A percentile compares a stretch with the other conserved stretches of the same genome.
Evolutionary conservation across 306 rosid species (phyloP).

Genomic region (Hylodesmum podocarpum): DNA sequence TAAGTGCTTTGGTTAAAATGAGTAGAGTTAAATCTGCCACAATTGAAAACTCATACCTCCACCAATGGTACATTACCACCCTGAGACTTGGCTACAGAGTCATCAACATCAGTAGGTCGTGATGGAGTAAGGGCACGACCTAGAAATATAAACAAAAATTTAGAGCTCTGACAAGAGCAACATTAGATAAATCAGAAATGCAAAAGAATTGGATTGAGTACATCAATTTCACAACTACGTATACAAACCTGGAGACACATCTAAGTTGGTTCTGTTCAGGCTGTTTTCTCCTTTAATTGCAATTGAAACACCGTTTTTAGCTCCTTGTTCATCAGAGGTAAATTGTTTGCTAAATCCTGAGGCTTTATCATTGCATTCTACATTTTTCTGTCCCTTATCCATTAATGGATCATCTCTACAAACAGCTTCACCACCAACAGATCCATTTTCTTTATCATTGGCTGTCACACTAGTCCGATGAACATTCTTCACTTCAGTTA

Average conservation of each 20-base stretch:
- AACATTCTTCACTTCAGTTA: constrained; percentile 49
- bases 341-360: constrained; percentile 48
- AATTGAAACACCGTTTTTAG: constrained; percentile 39
- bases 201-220: constrained; percentile 5
- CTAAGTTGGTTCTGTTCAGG: constrained; percentile 52
- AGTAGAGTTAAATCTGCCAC: constrained; percentile 7
- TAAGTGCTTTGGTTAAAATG: background rate
- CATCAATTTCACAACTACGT: background rate
- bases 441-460: constrained; percentile 63
- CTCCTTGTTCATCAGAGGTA: constrained; percentile 50
- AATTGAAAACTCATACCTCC: constrained; percentile 51
- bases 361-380: constrained; percentile 49
- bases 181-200: constrained; percentile 5
- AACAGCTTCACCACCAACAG: constrained; percentile 41
- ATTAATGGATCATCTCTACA: constrained; percentile 46
- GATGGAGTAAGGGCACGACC: constrained; percentile 51
- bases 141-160: constrained; percentile 41
- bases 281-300: constrained; percentile 53
- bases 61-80: constrained; percentile 40
- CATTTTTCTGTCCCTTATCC: constrained; percentile 58
- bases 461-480: constrained; percentile 42
- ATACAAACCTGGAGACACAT: constrained; percentile 64
- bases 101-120: constrained; percentile 44
- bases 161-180: constrained; percentile 16
- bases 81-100: constrained; percentile 45